Conservation (phyloP, 164 flowering plant species). For the Liriodendron chinense region DNA sequence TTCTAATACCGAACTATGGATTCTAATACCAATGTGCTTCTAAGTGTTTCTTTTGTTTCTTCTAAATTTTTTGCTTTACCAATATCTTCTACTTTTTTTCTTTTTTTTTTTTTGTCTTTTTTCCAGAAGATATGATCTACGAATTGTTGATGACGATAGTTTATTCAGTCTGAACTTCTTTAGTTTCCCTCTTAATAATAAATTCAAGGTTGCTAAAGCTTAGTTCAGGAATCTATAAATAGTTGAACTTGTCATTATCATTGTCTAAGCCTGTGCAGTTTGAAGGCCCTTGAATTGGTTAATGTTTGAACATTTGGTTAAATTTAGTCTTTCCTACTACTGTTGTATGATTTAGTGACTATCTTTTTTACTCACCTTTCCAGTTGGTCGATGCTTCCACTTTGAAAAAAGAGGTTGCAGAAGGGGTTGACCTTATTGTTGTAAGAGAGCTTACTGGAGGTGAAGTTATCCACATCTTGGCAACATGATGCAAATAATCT, state of each 20-base stretch:
- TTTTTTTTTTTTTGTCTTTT: too few relatives aligned
- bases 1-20: too few relatives aligned
- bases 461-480: slow-evolving; percentile 19
- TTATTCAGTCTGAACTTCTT: too few relatives aligned
- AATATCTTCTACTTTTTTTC: too few relatives aligned
- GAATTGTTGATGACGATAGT: too few relatives aligned
- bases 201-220: too few relatives aligned
- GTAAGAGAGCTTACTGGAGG: slow-evolving; percentile 99
- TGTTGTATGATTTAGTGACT: neutral
- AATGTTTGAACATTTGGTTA: neutral
- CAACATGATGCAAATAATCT: neutral
- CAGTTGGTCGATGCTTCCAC: slow-evolving; percentile 96
- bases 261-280: neutral
- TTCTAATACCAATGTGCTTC: too few relatives aligned
- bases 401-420: slow-evolving; percentile 90
- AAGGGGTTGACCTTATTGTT: slow-evolving; percentile 97
- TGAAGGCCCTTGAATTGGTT: slow-evolving; percentile 1
- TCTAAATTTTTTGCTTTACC: too few relatives aligned
- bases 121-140: too few relatives aligned
- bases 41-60: too few relatives aligned
- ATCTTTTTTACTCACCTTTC: slow-evolving; percentile 8
- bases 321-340: neutral
- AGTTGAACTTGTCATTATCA: neutral
- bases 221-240: too few relatives aligned
- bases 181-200: too few relatives aligned